Conservation (phyloP, 768 basidiomycete genomes). For the Leccinum imitatum region DNA sequence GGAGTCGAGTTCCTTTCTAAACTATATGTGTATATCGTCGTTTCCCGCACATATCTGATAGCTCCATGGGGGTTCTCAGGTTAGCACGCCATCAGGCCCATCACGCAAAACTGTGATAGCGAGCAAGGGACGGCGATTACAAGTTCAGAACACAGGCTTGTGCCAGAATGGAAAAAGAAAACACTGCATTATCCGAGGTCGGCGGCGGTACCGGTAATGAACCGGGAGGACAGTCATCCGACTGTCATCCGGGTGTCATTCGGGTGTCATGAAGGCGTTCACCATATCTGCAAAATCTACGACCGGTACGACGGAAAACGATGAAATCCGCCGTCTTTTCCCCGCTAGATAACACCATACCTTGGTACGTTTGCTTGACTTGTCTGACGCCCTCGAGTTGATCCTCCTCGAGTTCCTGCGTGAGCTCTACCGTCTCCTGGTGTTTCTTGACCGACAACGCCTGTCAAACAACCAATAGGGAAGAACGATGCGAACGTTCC, state of each 20-base stretch:
- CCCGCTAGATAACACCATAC: constrained; percentile 8
- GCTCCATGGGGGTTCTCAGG: not conserved
- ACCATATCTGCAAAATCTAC: constrained; percentile 21
- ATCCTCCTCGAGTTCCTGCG: constrained; percentile 24
- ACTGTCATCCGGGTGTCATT: not conserved
- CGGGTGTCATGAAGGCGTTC: constrained; percentile 21
- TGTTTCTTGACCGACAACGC: constrained; percentile 29
- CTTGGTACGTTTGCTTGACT: constrained; percentile 21
- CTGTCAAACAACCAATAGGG: constrained; percentile 6
- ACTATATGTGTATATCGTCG: not conserved
- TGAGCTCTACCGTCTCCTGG: constrained; percentile 23
- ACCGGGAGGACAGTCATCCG: constrained; percentile 1
- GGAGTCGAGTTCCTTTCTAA: not conserved
- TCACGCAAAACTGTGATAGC: not conserved
- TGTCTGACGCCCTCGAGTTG: constrained; percentile 25
- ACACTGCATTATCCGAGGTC: not conserved
- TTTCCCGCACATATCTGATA: not conserved
- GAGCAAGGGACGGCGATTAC: too few relatives aligned
- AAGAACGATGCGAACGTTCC: not conserved
- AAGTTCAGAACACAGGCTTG: not conserved
- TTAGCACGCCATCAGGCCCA: not conserved
- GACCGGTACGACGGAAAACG: not conserved
- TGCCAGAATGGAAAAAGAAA: not conserved
- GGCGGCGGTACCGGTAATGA: not conserved
- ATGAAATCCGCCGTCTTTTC: not conserved